These are phyloP conservation scores for Skeletonema potamos DNA, from an alignment of 108 stramenopile genomes.

Conservation along the genomic window DNA sequence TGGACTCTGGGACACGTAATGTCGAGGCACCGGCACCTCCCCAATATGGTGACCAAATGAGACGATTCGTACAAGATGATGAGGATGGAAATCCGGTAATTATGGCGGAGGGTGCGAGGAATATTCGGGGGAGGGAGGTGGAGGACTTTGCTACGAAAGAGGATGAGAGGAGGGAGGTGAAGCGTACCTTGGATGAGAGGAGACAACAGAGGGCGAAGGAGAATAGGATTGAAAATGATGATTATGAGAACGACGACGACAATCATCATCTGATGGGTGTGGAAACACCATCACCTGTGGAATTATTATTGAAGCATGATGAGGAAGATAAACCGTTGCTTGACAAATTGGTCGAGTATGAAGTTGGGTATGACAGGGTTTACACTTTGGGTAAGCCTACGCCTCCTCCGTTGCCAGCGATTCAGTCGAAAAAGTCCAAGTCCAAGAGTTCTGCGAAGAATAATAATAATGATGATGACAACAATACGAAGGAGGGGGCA, in stretches of 20 bases:
- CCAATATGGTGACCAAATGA: slow-evolving; percentile 33
- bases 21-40: slow-evolving; percentile 25
- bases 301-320: slow-evolving; percentile 28
- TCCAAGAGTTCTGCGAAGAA: not conserved
- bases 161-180: not conserved
- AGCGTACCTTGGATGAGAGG: slow-evolving; percentile 5
- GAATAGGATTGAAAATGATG: not conserved
- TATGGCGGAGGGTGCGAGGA: not conserved
- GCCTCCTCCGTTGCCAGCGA: slow-evolving; percentile 1
- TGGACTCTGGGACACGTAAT: slow-evolving; percentile 45
- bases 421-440: not conserved
- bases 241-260: not conserved
- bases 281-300: slow-evolving; percentile 1
- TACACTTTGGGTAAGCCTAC: slow-evolving; percentile 12
- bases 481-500: not conserved
- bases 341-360: slow-evolving; percentile 31
- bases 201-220: too few species aligned
- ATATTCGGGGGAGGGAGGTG: slow-evolving; percentile 13
- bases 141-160: slow-evolving; percentile 17
- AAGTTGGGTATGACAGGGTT: slow-evolving; percentile 36
- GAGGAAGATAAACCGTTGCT: slow-evolving; percentile 29
- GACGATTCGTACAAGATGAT: slow-evolving; percentile 7
- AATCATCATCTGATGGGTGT: not conserved
- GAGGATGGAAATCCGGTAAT: not conserved
- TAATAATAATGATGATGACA: not conserved